Percentiles rank a stretch among this genome's conserved stretches.
phyloP scores from a whole-genome alignment of 495 filamentous ascomycete species.

The Hyaloscypha hepaticicola region DNA sequence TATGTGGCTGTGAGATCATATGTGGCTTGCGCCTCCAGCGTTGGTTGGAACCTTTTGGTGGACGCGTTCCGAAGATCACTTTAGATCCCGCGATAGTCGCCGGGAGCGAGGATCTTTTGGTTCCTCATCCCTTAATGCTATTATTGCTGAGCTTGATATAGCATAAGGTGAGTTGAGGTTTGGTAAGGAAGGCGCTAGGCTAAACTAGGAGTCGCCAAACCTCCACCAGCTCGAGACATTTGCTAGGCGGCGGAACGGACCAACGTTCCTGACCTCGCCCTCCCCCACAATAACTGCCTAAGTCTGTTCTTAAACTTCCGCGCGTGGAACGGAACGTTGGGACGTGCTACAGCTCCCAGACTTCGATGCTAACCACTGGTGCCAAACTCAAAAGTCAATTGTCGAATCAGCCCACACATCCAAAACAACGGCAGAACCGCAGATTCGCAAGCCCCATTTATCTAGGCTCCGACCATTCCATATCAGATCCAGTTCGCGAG shows the following conservation, averaged over 20 bases:
- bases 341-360: background rate
- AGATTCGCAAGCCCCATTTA: too few relatives aligned
- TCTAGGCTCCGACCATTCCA: background rate
- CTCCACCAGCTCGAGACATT: too few relatives aligned
- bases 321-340: background rate
- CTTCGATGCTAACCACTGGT: background rate
- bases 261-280: too few relatives aligned
- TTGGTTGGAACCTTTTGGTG: too few relatives aligned
- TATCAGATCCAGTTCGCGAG: conserved; percentile 16
- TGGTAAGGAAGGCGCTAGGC: background rate
- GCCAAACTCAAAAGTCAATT: background rate
- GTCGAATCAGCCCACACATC: background rate
- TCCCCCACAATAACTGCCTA: background rate
- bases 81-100: background rate
- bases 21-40: too few relatives aligned
- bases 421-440: conserved; percentile 9
- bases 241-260: background rate
- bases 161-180: background rate
- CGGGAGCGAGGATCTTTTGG: background rate
- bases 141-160: background rate
- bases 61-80: background rate
- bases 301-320: background rate
- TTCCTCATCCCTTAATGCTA: background rate
- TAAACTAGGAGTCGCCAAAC: background rate
- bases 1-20: background rate